Evolutionary conservation across 106 monocot species (phyloP).

Genomic region (Dendrobium huoshanense): DNA sequence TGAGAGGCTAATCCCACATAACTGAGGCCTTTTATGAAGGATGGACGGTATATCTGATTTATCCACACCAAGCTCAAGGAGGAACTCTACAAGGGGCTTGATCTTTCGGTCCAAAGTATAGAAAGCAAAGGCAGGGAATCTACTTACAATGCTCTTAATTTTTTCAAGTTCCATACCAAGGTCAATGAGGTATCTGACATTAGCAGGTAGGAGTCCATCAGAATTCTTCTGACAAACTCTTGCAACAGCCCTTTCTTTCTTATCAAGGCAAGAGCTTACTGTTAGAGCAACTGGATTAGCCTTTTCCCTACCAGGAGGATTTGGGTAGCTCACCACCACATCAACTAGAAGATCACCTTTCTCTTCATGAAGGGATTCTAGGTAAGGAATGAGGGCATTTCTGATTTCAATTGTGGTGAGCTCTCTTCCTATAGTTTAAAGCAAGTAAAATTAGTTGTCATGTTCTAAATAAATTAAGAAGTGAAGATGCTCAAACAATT

Average conservation of each 20-base stretch:
- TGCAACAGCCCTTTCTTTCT: slow-evolving; percentile 68
- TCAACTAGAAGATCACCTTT: slow-evolving; percentile 54
- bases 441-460: not conserved
- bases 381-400: slow-evolving; percentile 62
- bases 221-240: slow-evolving; percentile 40
- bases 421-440: slow-evolving; percentile 64
- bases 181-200: slow-evolving; percentile 71
- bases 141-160: slow-evolving; percentile 56
- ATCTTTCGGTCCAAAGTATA: slow-evolving; percentile 92
- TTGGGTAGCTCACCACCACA: slow-evolving; percentile 72
- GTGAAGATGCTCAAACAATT: not conserved
- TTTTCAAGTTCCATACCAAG: slow-evolving; percentile 65
- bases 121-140: slow-evolving; percentile 84
- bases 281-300: not conserved
- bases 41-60: slow-evolving; percentile 61
- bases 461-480: not conserved
- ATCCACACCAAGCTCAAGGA: slow-evolving; percentile 72
- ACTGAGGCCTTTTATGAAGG: slow-evolving; percentile 75
- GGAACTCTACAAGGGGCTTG: slow-evolving; percentile 70
- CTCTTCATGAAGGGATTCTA: slow-evolving; percentile 66
- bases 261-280: slow-evolving; percentile 14
- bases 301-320: slow-evolving; percentile 46
- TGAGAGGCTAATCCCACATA: slow-evolving; percentile 88
- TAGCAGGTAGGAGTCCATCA: slow-evolving; percentile 45
- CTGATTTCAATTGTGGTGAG: slow-evolving; percentile 97